phyloP scores from a whole-genome alignment of 2,329 filamentous ascomycete genomes.

The Dactylellina drechsleri region DNA sequence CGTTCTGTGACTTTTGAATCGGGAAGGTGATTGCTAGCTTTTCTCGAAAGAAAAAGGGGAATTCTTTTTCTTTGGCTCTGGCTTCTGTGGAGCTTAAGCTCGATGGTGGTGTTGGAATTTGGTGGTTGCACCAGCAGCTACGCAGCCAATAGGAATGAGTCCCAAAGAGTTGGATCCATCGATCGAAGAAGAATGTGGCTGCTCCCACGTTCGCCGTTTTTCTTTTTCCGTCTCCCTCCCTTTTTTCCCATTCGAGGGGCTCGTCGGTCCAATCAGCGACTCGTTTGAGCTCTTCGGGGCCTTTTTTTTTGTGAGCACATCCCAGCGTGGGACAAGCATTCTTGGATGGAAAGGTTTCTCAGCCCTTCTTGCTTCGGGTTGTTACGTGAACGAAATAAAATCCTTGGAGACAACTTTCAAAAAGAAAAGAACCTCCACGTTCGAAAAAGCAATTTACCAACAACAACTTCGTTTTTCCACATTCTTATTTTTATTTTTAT shows the following conservation, averaged over 20 bases:
- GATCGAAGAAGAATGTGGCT: slow-evolving; percentile 46
- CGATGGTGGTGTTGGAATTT: slow-evolving; percentile 9
- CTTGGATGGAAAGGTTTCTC: slow-evolving; percentile 39
- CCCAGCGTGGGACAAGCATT: slow-evolving; percentile 41
- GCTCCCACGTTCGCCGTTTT: slow-evolving; percentile 43
- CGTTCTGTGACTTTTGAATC: slow-evolving; percentile 32
- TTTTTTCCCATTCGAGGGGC: background rate
- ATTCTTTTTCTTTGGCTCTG: slow-evolving; percentile 17
- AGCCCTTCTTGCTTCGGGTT: slow-evolving; percentile 9
- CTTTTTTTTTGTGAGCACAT: background rate
- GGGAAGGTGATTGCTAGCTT: slow-evolving; percentile 40
- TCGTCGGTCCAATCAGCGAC: slow-evolving; percentile 32
- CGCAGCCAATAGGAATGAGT: slow-evolving; percentile 53
- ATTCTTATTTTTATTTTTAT: background rate
- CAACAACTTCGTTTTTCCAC: background rate
- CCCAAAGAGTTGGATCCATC: slow-evolving; percentile 54
- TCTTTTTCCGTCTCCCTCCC: slow-evolving; percentile 21
- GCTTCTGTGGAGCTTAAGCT: background rate
- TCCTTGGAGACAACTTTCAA: slow-evolving; percentile 21
- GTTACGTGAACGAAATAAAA: slow-evolving; percentile 45
- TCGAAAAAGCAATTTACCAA: slow-evolving; percentile 15
- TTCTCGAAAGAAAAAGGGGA: slow-evolving; percentile 31
- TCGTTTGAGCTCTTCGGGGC: slow-evolving; percentile 20
- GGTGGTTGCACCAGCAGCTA: slow-evolving; percentile 7
- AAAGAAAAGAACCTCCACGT: slow-evolving; percentile 30